Conservation (phyloP, 2,329 filamentous ascomycete genomes). For the Paramyrothecium sp. region DNA sequence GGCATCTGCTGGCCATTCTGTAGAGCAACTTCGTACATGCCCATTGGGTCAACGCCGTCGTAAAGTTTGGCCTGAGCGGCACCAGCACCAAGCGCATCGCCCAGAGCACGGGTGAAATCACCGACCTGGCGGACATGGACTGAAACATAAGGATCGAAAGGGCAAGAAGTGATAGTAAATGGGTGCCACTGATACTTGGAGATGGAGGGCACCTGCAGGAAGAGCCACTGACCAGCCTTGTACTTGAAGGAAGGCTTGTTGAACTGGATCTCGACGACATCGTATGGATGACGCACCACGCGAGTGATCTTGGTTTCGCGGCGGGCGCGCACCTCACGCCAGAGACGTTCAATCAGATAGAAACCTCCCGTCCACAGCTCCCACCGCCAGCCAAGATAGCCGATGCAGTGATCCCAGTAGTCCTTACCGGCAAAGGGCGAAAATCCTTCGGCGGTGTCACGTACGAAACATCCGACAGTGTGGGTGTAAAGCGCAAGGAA, state of each 20-base stretch:
- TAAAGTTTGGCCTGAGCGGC: conserved; percentile 84
- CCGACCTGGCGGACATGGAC: conserved; percentile 95
- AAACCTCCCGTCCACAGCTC: conserved; percentile 83
- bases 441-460: conserved; percentile 67
- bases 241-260: conserved; percentile 95
- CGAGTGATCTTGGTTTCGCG: conserved; percentile 87
- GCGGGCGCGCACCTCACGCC: conserved; percentile 83
- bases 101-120: conserved; percentile 93
- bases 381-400: conserved; percentile 97
- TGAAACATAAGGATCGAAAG: conserved; percentile 91
- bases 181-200: conserved; percentile 95
- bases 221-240: conserved; percentile 98
- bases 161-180: conserved; percentile 98
- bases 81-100: conserved; percentile 91
- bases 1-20: conserved; percentile 95
- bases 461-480: conserved; percentile 93
- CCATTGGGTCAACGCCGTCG: conserved; percentile 85
- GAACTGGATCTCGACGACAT: conserved; percentile 97
- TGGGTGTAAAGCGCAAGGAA: conserved; percentile 92
- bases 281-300: conserved; percentile 93
- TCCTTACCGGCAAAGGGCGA: conserved; percentile 80
- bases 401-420: conserved; percentile 92
- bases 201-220: conserved; percentile 87
- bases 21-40: conserved; percentile 97
- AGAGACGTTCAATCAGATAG: conserved; percentile 85